Percentiles rank a stretch among this genome's conserved stretches.
Evolutionary conservation across 495 filamentous ascomycete genomes (phyloP).

Genomic region (Aspergillus affinis): DNA sequence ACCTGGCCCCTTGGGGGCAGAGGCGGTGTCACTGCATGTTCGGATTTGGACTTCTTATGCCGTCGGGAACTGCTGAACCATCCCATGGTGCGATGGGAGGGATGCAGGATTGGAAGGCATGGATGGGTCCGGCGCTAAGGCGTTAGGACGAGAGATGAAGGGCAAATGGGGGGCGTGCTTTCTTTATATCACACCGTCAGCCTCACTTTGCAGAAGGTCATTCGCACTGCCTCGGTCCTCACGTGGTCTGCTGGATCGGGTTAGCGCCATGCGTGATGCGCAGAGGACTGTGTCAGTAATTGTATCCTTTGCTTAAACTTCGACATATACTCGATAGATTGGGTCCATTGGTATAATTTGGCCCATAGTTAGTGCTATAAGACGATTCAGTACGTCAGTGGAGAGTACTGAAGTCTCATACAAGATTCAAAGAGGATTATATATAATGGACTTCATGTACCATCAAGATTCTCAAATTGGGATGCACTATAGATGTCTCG

Average conservation of each 20-base stretch:
- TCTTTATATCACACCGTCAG: background rate
- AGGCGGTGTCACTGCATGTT: background rate
- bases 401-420: too few species aligned
- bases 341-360: background rate
- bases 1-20: background rate
- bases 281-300: too few species aligned
- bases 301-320: too few species aligned
- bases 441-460: too few species aligned
- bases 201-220: too few species aligned
- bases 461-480: too few species aligned
- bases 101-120: background rate
- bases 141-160: background rate
- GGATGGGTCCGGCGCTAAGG: background rate
- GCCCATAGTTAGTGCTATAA: too few species aligned
- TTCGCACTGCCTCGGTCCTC: conserved; percentile 3
- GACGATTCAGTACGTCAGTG: too few species aligned
- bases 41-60: background rate
- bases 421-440: too few species aligned
- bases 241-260: background rate
- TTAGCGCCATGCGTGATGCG: too few species aligned
- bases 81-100: background rate
- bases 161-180: background rate
- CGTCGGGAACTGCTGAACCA: background rate
- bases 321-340: background rate
- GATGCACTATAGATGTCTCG: too few species aligned